phyloP scores from a whole-genome alignment of 306 rosid genomes.

The Lagenaria siceraria region DNA sequence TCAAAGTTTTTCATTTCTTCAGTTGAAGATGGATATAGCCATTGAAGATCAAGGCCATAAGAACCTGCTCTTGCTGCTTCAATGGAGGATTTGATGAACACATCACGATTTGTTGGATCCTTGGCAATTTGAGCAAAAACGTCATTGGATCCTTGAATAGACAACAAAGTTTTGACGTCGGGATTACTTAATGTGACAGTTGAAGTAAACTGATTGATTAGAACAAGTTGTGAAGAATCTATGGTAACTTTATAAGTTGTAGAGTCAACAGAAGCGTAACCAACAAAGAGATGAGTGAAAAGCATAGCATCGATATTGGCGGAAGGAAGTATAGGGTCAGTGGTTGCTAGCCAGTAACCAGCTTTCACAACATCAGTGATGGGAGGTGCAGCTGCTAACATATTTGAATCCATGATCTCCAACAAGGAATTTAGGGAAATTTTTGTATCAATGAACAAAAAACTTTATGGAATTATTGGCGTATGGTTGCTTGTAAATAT shows the following conservation, averaged over 20 bases:
- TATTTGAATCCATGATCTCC: too few species aligned
- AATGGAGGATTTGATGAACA: neutral
- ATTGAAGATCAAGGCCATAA: neutral
- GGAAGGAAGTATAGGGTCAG: neutral
- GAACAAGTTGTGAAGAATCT: neutral
- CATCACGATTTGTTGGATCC: neutral
- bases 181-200: neutral
- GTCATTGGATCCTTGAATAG: neutral
- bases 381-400: too few species aligned
- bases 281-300: neutral
- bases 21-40: neutral
- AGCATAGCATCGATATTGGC: neutral
- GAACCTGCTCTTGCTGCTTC: neutral
- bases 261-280: neutral
- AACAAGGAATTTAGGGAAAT: too few species aligned
- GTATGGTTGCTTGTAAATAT: too few species aligned
- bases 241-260: neutral
- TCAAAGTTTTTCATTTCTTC: neutral
- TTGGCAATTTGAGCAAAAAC: neutral
- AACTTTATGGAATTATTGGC: too few species aligned
- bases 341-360: neutral
- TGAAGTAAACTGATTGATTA: neutral
- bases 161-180: neutral
- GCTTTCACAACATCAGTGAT: neutral
- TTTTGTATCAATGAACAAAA: too few species aligned